Percentiles rank a stretch among this genome's conserved stretches.
Conservation (phyloP, 106 monocot genomes). For the Dioscorea dumetorum region DNA sequence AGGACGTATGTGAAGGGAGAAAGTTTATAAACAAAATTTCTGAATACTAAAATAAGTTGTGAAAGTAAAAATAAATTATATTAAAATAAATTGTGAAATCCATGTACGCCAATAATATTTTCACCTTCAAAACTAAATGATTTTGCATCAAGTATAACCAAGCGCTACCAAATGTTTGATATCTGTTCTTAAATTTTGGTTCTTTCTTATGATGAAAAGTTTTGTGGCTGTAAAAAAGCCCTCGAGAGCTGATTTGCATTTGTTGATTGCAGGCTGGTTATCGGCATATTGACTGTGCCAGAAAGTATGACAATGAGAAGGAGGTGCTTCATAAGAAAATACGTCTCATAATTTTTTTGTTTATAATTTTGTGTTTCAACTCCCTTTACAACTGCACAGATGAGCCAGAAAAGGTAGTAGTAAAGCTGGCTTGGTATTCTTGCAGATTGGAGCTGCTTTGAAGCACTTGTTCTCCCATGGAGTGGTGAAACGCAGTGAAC, state of each 20-base stretch:
- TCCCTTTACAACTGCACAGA: neutral
- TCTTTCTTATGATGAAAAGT: no score
- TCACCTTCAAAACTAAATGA: no score
- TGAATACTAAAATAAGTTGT: no score
- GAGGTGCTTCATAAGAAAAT: conserved; percentile 10
- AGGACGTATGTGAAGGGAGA: no score
- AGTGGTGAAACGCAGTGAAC: conserved; percentile 44
- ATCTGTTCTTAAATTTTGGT: no score
- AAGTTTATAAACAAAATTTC: no score
- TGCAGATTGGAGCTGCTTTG: conserved; percentile 54
- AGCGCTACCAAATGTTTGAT: no score
- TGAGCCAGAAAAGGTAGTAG: neutral
- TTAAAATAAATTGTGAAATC: neutral
- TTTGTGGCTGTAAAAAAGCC: no score
- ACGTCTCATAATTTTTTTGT: no score
- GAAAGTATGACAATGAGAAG: conserved; percentile 34
- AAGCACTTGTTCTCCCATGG: conserved; percentile 39
- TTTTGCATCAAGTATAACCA: no score
- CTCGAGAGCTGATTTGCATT: no score
- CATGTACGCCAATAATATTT: neutral
- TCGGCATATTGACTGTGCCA: conserved; percentile 36
- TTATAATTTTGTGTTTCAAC: neutral
- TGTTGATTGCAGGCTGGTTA: conserved; percentile 31
- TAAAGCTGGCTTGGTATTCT: neutral
- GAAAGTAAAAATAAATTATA: no score